Evolutionary conservation across 345 rosid genomes (phyloP), one percentile per base, ranked within the genome.

Genomic region (Diplotaxis tenuifolia): DNA sequence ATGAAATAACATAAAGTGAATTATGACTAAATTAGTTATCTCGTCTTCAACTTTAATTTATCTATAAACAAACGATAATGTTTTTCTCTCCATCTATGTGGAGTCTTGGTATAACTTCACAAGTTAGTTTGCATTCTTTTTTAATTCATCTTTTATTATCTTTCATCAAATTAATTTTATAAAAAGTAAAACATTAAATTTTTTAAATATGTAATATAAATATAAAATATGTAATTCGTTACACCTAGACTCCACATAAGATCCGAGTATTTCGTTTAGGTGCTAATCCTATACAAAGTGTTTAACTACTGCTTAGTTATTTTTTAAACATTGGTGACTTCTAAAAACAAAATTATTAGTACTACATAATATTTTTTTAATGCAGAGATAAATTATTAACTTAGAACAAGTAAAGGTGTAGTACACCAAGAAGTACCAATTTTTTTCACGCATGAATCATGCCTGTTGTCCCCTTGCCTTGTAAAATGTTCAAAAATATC

Each of bases 371-470:
- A 0, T 6, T 40, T n/a, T 55, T 40, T 9, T n/a, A 22, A 31
- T 61, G 67, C 9, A 47, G 9, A 71, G 21, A 62, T 54, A 6
- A 16, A 49, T 8, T 55, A 67, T 57, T 21, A 57, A 40, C 55
- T 42, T 49, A 67, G 68, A 67, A 67, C 20, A 25, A 67, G 78
- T 67, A 60, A 67, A 75, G 56, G n/a, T 74, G 72, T 67, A 50
- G 73, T 67, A 67, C 78, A 67, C 14, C 20, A 74, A 74, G 66
- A 0, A 45, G 53, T 66, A 74, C 77, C 20, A 57, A 20, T 45
- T 15, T 57, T n/a, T 5, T 66, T 25, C 31, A 60, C 8, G 78
- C 78, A 75, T 60, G 78, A 67, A 60, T 50, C 78, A 75, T 75
- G 78, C 78, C 78, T 65, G 11, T 65, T 66, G 40, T 3, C 67